Percentiles rank a stretch among this genome's conserved stretches.
Conservation (phyloP, 805 yeast species). For the Schwanniomyces occidentalis region DNA sequence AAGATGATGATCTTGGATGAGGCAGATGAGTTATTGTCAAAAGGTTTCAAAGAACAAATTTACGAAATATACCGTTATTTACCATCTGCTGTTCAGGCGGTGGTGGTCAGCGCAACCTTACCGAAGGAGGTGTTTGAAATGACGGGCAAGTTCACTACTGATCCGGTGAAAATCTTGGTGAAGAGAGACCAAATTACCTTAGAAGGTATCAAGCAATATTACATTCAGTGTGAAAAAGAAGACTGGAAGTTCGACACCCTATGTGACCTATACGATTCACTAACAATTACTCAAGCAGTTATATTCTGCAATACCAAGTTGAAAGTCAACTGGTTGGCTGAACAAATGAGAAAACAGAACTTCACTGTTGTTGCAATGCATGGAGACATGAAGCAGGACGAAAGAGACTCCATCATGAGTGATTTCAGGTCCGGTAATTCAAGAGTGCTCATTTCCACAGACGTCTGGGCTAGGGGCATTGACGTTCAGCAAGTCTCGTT, state of each 20-base stretch:
- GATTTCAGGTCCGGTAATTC: slow-evolving; percentile 94
- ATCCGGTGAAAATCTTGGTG: slow-evolving; percentile 92
- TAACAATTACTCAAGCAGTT: slow-evolving; percentile 95
- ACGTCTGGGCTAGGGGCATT: slow-evolving; percentile 97
- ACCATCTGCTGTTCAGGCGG: slow-evolving; percentile 88
- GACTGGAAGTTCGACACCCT: slow-evolving; percentile 92
- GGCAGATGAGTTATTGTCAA: slow-evolving; percentile 91
- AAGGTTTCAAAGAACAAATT: slow-evolving; percentile 95
- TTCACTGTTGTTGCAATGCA: slow-evolving; percentile 96
- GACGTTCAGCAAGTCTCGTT: slow-evolving; percentile 97
- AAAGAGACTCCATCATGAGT: slow-evolving; percentile 91
- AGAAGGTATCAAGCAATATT: slow-evolving; percentile 93
- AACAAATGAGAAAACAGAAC: slow-evolving; percentile 72
- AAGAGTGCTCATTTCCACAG: slow-evolving; percentile 92
- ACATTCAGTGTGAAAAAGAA: slow-evolving; percentile 87
- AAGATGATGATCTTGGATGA: slow-evolving; percentile 93
- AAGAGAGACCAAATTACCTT: slow-evolving; percentile 91
- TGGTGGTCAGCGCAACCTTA: slow-evolving; percentile 92
- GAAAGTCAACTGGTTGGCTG: slow-evolving; percentile 90
- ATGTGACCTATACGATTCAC: slow-evolving; percentile 91
- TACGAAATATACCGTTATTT: slow-evolving; percentile 84
- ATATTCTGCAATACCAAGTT: slow-evolving; percentile 96
- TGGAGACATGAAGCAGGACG: slow-evolving; percentile 94
- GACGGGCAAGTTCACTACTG: slow-evolving; percentile 87
- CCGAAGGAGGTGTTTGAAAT: slow-evolving; percentile 89